Percentiles rank a stretch among this genome's conserved stretches.
These are phyloP conservation scores for Pistacia vera DNA, from an alignment of 345 rosid species.

Conservation along the genomic window DNA sequence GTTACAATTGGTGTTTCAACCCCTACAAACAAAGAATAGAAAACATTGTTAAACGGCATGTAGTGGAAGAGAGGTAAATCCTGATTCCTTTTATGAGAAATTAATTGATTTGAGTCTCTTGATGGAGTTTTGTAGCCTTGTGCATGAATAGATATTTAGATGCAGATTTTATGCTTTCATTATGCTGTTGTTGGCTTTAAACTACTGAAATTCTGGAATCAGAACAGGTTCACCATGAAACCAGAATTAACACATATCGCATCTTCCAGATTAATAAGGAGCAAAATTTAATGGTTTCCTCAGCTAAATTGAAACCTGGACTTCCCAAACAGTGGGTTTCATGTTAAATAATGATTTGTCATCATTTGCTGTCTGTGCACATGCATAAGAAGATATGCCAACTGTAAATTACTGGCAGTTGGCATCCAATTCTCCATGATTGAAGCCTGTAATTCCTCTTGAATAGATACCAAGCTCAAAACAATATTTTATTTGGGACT, in stretches of 20 bases:
- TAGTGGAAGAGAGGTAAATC: not conserved
- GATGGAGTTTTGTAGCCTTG: too few relatives aligned
- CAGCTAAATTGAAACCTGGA: not conserved
- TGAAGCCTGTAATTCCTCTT: not conserved
- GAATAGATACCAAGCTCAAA: not conserved
- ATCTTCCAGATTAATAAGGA: too few relatives aligned
- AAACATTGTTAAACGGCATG: not conserved
- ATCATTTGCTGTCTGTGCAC: not conserved
- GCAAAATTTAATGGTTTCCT: not conserved
- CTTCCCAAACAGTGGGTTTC: not conserved
- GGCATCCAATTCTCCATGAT: slow-evolving; percentile 11
- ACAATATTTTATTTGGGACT: not conserved
- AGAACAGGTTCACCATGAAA: not conserved
- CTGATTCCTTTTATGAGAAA: not conserved
- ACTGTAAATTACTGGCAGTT: not conserved
- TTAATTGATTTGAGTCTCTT: too few relatives aligned
- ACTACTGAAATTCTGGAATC: not conserved
- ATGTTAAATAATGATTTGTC: not conserved
- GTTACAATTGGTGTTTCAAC: not conserved
- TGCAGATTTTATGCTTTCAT: too few relatives aligned
- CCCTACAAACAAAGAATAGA: not conserved
- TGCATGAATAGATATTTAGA: too few relatives aligned
- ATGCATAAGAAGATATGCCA: not conserved
- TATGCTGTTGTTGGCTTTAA: not conserved
- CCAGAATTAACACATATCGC: too few relatives aligned